phyloP scores from a whole-genome alignment of 2,329 filamentous ascomycete genomes.

The Trichoderma gracile region DNA sequence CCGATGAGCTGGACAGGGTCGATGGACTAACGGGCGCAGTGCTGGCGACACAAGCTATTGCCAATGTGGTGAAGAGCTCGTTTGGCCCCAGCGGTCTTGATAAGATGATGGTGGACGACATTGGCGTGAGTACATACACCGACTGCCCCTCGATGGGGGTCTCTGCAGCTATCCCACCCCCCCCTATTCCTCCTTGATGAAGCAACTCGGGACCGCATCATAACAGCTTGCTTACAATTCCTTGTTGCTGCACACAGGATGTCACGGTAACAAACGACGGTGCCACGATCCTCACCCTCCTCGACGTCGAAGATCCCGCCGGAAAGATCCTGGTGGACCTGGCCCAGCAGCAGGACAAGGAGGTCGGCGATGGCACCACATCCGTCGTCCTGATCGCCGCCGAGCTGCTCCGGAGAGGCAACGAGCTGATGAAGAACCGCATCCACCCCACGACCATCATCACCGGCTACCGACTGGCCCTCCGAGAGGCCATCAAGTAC shows the following conservation, averaged over 20 bases:
- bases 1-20: neutral
- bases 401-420: constrained; percentile 87
- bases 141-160: constrained; percentile 4
- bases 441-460: constrained; percentile 99
- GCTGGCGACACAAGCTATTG: constrained; percentile 91
- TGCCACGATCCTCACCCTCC: constrained; percentile 89
- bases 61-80: constrained; percentile 98
- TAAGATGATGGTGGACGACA: constrained; percentile 99
- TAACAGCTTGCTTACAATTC: constrained; percentile 27
- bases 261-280: constrained; percentile 99
- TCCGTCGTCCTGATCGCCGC: constrained; percentile 97
- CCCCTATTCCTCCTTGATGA: neutral
- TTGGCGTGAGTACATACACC: constrained; percentile 65
- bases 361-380: constrained; percentile 97
- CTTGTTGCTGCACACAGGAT: constrained; percentile 56
- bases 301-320: constrained; percentile 96
- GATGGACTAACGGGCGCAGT: constrained; percentile 54
- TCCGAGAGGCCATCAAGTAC: constrained; percentile 96
- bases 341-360: constrained; percentile 97
- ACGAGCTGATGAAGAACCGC: constrained; percentile 99
- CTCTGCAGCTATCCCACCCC: constrained; percentile 6
- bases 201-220: neutral
- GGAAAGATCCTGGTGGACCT: constrained; percentile 98
- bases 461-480: constrained; percentile 91
- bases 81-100: constrained; percentile 96